phyloP scores from a whole-genome alignment of 208 protist genomes.

The Leishmania arabica region DNA sequence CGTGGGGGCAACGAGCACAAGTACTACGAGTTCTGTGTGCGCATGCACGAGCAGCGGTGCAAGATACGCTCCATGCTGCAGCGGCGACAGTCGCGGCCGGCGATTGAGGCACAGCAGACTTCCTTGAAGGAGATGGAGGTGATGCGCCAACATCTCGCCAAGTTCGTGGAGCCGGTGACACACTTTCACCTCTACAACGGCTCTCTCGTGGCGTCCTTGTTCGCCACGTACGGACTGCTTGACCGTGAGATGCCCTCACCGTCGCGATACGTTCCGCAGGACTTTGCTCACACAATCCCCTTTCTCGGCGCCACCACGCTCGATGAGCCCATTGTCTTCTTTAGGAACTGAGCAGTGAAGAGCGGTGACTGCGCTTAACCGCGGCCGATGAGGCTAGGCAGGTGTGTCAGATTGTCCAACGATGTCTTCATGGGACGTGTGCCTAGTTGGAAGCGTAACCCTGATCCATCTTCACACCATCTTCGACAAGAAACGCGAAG shows the following conservation, averaged over 20 bases:
- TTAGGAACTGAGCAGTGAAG: slow-evolving; percentile 49
- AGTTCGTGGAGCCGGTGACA: slow-evolving; percentile 34
- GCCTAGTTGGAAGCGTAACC: background rate
- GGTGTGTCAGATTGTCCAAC: background rate
- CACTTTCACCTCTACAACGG: slow-evolving; percentile 81
- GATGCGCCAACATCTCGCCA: slow-evolving; percentile 64
- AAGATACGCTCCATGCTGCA: slow-evolving; percentile 63
- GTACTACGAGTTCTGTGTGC: slow-evolving; percentile 76
- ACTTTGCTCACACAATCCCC: slow-evolving; percentile 84
- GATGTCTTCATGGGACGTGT: background rate
- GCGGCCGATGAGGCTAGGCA: background rate
- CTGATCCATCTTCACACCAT: slow-evolving; percentile 8
- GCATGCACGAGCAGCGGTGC: slow-evolving; percentile 68
- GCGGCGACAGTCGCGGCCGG: slow-evolving; percentile 42
- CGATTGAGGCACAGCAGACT: slow-evolving; percentile 59
- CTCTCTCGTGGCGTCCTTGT: slow-evolving; percentile 79
- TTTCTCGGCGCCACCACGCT: slow-evolving; percentile 66
- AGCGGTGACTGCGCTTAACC: background rate
- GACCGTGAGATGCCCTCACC: slow-evolving; percentile 65
- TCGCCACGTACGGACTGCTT: slow-evolving; percentile 76
- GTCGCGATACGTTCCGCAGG: slow-evolving; percentile 84
- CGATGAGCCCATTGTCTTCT: slow-evolving; percentile 85
- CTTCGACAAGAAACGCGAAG: slow-evolving; percentile 2
- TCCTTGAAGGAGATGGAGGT: slow-evolving; percentile 73
- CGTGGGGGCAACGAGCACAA: slow-evolving; percentile 65